Conservation (phyloP, 352 stramenopile species). For the Globisporangium camurandrum region DNA sequence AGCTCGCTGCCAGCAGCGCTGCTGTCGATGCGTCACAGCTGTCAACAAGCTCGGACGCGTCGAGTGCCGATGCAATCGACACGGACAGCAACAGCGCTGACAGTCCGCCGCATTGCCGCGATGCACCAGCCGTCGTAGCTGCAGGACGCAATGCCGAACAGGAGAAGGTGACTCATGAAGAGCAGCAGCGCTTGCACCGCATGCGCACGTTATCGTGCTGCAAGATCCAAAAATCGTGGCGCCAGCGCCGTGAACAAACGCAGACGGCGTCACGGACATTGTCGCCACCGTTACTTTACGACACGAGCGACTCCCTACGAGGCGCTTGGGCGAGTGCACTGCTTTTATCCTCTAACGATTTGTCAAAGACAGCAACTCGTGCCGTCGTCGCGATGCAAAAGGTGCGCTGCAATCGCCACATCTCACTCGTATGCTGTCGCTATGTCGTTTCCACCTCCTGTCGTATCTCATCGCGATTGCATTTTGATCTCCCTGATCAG, state of each 20-base stretch:
- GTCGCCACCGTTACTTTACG: no score
- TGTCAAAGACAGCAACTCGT: neutral
- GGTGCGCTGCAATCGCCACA: neutral
- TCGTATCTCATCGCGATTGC: no score
- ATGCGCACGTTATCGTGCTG: slow-evolving; percentile 2
- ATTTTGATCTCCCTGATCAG: no score
- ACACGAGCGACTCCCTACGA: no score
- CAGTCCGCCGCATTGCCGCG: slow-evolving; percentile 2
- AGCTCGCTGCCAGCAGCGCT: slow-evolving; percentile 15
- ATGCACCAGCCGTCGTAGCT: neutral
- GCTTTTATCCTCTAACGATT: neutral
- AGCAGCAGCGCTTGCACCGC: neutral
- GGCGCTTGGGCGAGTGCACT: no score
- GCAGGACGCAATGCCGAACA: neutral
- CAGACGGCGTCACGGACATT: no score
- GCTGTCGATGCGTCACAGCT: slow-evolving; percentile 3
- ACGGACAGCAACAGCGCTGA: slow-evolving; percentile 8
- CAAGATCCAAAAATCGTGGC: slow-evolving; percentile 16
- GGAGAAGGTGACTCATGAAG: neutral
- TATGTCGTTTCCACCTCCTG: neutral
- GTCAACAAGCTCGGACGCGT: slow-evolving; percentile 23
- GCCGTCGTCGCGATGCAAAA: slow-evolving; percentile 7
- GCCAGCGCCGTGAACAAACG: no score
- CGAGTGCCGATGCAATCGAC: slow-evolving; percentile 8
- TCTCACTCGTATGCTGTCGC: neutral